Conservation (phyloP, 805 yeast genomes). For the Schwanniomyces sp. region DNA sequence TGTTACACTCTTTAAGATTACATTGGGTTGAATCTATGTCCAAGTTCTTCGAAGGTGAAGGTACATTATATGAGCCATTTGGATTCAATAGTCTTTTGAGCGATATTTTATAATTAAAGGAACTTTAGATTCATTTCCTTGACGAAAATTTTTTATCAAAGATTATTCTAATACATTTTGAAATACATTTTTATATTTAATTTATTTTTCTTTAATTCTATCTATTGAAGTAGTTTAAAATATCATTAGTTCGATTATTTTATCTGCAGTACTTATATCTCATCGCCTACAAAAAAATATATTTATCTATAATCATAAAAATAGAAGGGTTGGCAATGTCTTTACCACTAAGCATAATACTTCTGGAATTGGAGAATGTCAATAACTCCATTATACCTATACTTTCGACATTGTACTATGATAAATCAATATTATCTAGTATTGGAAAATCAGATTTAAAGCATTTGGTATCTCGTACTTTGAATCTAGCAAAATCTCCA, state of each 20-base stretch:
- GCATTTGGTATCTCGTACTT: constrained; percentile 46
- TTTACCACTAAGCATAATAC: constrained; percentile 12
- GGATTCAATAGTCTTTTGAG: constrained; percentile 49
- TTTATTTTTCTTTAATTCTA: constrained; percentile 1
- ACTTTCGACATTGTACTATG: constrained; percentile 25
- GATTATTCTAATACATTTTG: neutral
- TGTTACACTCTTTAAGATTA: constrained; percentile 96
- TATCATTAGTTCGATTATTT: neutral
- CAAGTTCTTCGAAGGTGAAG: constrained; percentile 96
- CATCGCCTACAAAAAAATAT: constrained; percentile 5
- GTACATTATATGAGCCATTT: constrained; percentile 87
- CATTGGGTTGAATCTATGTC: constrained; percentile 99
- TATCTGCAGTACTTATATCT: constrained; percentile 2
- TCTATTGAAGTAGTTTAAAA: neutral
- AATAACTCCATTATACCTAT: constrained; percentile 31
- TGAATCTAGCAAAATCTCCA: constrained; percentile 27
- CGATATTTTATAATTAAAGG: constrained; percentile 14
- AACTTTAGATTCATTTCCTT: neutral
- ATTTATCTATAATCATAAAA: no score
- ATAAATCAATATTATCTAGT: constrained; percentile 29
- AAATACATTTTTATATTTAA: neutral
- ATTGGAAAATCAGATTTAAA: constrained; percentile 51
- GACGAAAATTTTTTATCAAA: neutral
- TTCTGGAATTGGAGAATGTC: constrained; percentile 24
- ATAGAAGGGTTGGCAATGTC: neutral